phyloP scores from a whole-genome alignment of 2,329 filamentous ascomycete species.

The Fusarium sp. region DNA sequence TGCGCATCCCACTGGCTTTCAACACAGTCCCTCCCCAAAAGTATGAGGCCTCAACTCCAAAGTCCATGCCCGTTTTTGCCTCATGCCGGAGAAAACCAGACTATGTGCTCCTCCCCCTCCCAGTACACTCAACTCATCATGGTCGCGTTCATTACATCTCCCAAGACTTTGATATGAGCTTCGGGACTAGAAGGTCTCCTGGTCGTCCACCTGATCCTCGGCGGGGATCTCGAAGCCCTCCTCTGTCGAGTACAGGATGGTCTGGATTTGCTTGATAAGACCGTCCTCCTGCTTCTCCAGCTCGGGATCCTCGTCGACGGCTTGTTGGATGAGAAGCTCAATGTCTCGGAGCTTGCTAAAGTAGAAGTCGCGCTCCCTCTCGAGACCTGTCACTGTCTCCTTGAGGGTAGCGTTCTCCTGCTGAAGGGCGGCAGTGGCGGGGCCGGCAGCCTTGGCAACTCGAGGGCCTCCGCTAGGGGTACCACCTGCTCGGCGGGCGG shows the following conservation, averaged over 20 bases:
- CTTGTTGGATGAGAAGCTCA: conserved; percentile 91
- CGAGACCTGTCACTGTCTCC: conserved; percentile 93
- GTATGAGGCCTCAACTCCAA: conserved; percentile 44
- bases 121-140: conserved; percentile 34
- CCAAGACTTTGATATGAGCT: conserved; percentile 16
- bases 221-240: conserved; percentile 90
- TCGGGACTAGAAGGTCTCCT: conserved; percentile 77
- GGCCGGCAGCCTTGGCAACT: conserved; percentile 61
- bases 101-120: conserved; percentile 7
- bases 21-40: conserved; percentile 32
- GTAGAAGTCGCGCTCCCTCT: conserved; percentile 98
- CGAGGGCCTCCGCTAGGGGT: conserved; percentile 70
- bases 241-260: conserved; percentile 97
- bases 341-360: conserved; percentile 99
- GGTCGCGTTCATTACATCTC: conserved; percentile 44
- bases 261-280: conserved; percentile 94
- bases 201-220: conserved; percentile 80
- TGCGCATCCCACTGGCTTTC: conserved; percentile 23
- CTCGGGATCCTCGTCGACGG: conserved; percentile 91
- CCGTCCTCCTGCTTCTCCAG: conserved; percentile 94
- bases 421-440: conserved; percentile 78
- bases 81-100: conserved; percentile 33
- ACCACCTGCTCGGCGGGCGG: conserved; percentile 67
- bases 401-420: conserved; percentile 90
- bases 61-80: conserved; percentile 37